Evolutionary conservation across 73 alveolate species (phyloP), one percentile per base, ranked within the genome.

Genomic region (Tetrahymena borealis): DNA sequence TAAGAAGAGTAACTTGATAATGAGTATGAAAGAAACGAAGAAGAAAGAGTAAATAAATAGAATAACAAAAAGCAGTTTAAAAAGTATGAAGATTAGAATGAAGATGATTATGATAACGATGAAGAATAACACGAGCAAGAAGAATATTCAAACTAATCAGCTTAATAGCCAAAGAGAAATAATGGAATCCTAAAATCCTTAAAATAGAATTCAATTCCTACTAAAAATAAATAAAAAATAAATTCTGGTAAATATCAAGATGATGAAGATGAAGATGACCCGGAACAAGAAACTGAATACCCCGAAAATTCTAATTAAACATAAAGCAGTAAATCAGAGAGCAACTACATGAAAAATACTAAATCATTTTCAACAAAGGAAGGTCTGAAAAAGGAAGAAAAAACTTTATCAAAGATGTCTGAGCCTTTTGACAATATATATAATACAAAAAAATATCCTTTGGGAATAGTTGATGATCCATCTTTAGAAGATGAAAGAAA

Each of bases 401-500:
- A 60, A 60, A 60, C 85, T 60, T 60, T 60, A 28, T 60, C 85
- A 3, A 5, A 60, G 28, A 18, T 60, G 35, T 60, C 85, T 15
- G 85, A 60, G 85, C 85, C 85, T 20, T 60, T 60, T n/a, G 85
- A 60, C 28, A 60, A 60, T 60, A 60, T 60, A 24, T 60, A 60
- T 9, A 60, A 60, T 35, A 60, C 85, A 24, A 60, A 60, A 60
- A 60, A 60, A 60, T 60, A 60, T 60, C 85, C 85, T 32, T 60
- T 60, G 38, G 85, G 85, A 60, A 60, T 60, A 15, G 85, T 60
- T 24, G 85, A 60, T 60, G 85, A 60, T 60, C 91, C 40, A n/a
- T 31, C 91, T 18, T 32, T 38, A 2, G 91, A 79, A n/a, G 40
- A 33, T n/a, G 90, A 92, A 78, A 92, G 92, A 40, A 93, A 93